Base-by-base conservation (phyloP, 2,329 filamentous ascomycete species). In the Beauveria sp. region DNA sequence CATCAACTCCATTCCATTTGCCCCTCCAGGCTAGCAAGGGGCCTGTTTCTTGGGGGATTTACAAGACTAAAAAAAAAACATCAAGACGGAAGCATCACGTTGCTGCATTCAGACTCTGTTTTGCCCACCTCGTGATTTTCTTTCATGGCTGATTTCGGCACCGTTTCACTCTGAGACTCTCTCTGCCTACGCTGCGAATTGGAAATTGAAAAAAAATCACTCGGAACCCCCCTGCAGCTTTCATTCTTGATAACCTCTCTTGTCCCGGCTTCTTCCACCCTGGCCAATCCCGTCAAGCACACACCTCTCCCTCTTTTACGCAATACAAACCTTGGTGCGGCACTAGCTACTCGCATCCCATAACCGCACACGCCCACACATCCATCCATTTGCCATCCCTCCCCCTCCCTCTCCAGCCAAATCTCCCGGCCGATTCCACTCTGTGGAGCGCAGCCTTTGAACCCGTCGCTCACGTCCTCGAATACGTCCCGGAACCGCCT, bases 341-440 rank as follows among this genome's bases (percentile, higher is more conserved):
- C 57, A 53, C 57, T 60, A 60, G 57, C 49, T 60, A 45, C 38
- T 52, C 56, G 24, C 40, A 56, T 26, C 50, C 31, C 31, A 34
- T 34, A 42, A 52, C 26, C 16, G 34, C 28, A 14, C 40, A 45
- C 49, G 20, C 38, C 12, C 53, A 20, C 24, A 28, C 8, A 51
- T n/a, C 12, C 48, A 24, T 42, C 45, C 58, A 52, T 50, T 34
- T 12, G 31, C 58, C 38, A n/a, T 20, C 50, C 46, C 10, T 46
- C 40, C 10, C 54, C 24, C 28, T 26, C 24, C 28, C 26, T 31
- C 54, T 50, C 54, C 49, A 53, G 38, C 38, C 55, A 59, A 62
- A 62, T 60, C 61, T 55, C 56, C 61, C 61, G 50, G 50, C 61
- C 61, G 61, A 63, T 63, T 63, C 61, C 61, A 63, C 61, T 50